Base-by-base conservation (phyloP, 805 yeast genomes). In the Sugiyamaella boreocaroliniensis region DNA sequence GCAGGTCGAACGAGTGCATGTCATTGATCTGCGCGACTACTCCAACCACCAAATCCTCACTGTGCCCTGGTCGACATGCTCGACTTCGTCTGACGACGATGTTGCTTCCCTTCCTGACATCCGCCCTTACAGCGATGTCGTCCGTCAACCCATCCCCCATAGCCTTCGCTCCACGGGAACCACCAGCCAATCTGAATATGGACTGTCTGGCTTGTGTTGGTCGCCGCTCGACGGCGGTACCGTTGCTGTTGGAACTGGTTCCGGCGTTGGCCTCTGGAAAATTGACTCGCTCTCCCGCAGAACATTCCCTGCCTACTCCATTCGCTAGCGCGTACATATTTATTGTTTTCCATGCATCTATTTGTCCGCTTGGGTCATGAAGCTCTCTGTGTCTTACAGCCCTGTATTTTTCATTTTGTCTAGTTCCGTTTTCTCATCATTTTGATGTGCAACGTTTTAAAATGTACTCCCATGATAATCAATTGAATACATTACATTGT, bases 1-100 rank as follows among this genome's bases (percentile, higher is more conserved):
- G 65, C 96, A 90, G 61, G 85, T 82, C 50, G 95, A 95, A 0
- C 75, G 96, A 50, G 86, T 90, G 2, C 98, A 90, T 68, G 73
- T 89, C 52, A 73, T 90, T 26, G 97, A 90, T 65, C 76, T 89
- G 22, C 77, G 96, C 56, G 80, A 85, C 61, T 78, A 81, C 58
- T 72, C 76, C 54, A 82, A 85, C 59, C 92, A 86, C 64, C 92
- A 86, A 65, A 89, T 89, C 40, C 74, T 89, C 32, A 59, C 58
- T 29, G 56, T 67, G 18, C 68, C 69, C n/a, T 40, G 48, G 29
- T 48, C 54, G n/a, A 47, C 51, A 55, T 18, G 54, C 40, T 7
- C 48, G 47, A 15, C 50, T 46, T 14, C 45, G 18, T 16, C 41
- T 2, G 51, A 29, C 19, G 50, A 46, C n/a, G 55, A 48, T 32